Conservation (phyloP, 441 rosid genomes). For the Pelargonium fulgidum region DNA sequence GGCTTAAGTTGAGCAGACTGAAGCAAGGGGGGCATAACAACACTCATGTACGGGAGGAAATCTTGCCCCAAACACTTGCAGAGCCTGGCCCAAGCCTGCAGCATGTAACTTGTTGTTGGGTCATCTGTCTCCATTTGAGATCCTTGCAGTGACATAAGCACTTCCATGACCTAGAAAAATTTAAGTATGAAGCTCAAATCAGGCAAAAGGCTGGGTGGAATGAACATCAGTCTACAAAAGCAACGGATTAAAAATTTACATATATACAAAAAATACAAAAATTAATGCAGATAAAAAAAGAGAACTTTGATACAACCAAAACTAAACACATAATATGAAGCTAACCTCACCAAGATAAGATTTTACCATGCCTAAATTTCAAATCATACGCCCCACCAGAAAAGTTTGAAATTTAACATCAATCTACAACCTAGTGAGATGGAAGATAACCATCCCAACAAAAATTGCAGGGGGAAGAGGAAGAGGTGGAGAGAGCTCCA, state of each 20-base stretch:
- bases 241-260: no score
- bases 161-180: constrained; percentile 82
- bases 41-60: constrained; percentile 93
- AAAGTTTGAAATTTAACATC: no score
- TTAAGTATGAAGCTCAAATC: not conserved
- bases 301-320: no score
- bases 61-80: constrained; percentile 99
- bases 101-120: constrained; percentile 97
- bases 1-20: constrained; percentile 98
- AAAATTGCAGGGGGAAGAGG: not conserved
- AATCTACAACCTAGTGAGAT: no score
- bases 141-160: constrained; percentile 96
- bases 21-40: constrained; percentile 98
- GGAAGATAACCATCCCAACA: not conserved
- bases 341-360: no score
- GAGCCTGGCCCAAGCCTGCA: constrained; percentile 99
- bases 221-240: no score
- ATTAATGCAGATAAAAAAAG: no score
- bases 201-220: not conserved
- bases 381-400: no score
- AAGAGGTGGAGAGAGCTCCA: constrained; percentile 1
- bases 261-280: no score
- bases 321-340: no score
- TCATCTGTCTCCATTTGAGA: constrained; percentile 96
- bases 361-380: no score